Percentiles rank a stretch among this genome's conserved stretches.
These are phyloP conservation scores for Durusdinium trenchii DNA, from an alignment of 73 alveolate genomes.

Conservation along the genomic window DNA sequence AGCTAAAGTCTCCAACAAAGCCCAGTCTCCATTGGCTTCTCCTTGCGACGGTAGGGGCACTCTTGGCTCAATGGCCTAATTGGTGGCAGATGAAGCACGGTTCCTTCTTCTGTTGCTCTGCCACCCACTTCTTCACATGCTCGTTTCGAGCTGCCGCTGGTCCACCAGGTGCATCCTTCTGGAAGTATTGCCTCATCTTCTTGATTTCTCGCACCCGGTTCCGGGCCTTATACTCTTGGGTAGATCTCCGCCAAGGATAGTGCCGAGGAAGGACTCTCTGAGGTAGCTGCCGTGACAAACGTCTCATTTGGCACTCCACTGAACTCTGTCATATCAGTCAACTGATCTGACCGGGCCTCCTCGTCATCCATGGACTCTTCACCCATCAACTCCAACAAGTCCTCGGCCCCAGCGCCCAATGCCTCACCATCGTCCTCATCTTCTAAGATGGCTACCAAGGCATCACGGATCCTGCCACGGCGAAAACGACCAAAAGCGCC, in stretches of 20 bases:
- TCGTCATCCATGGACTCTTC: background rate
- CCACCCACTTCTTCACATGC: no score
- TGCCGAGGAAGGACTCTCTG: background rate
- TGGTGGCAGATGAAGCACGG: no score
- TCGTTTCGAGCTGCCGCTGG: no score
- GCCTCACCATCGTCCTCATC: background rate
- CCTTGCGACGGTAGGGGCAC: no score
- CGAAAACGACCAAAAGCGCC: no score
- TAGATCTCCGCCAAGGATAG: background rate
- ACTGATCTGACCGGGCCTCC: no score
- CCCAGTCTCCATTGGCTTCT: no score
- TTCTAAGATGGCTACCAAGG: no score
- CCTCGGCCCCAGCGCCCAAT: background rate
- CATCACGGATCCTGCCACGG: background rate
- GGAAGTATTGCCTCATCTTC: slow-evolving; percentile 27
- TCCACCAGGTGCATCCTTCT: no score
- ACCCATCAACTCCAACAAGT: background rate
- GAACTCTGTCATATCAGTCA: background rate
- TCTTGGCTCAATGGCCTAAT: background rate
- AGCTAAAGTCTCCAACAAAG: background rate
- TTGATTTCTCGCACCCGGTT: no score
- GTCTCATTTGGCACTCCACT: no score
- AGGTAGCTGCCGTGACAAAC: background rate
- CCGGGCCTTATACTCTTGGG: background rate
- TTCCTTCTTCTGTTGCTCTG: no score